phyloP scores from a whole-genome alignment of 345 rosid species.

The Pistacia vera region DNA sequence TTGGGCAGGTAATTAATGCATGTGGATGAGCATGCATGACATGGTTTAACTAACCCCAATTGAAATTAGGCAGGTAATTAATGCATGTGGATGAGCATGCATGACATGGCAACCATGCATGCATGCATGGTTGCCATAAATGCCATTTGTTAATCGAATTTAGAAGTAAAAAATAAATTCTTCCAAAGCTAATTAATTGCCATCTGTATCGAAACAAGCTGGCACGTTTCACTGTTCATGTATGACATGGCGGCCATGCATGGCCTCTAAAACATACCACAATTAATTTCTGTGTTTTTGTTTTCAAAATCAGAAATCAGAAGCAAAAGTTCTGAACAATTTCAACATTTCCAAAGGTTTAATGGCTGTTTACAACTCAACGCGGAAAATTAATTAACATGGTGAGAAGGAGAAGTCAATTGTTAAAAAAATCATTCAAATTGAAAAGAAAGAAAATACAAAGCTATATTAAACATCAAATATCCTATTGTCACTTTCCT shows the following conservation, averaged over 20 bases:
- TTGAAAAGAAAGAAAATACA: not conserved
- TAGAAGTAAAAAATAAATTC: not conserved
- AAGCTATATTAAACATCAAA: not conserved
- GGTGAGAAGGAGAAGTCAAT: not conserved
- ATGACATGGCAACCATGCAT: slow-evolving; percentile 10
- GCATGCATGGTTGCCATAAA: not conserved
- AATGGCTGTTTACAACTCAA: not conserved
- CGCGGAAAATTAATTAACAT: not conserved
- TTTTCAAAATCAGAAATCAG: not conserved
- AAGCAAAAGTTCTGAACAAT: not conserved
- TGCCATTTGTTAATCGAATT: not conserved
- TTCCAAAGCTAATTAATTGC: not conserved
- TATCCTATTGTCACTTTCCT: not conserved
- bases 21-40: not conserved
- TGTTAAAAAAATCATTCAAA: not conserved
- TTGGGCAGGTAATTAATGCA: too few species aligned
- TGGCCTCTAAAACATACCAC: not conserved
- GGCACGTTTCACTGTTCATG: not conserved
- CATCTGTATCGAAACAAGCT: not conserved
- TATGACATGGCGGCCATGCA: slow-evolving; percentile 33
- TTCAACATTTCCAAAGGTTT: not conserved
- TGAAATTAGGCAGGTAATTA: too few species aligned
- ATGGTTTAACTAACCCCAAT: not conserved
- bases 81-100: not conserved
- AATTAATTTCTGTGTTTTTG: not conserved